These are phyloP conservation scores for Garcia nutans DNA, from an alignment of 345 rosid species.

Conservation along the genomic window DNA sequence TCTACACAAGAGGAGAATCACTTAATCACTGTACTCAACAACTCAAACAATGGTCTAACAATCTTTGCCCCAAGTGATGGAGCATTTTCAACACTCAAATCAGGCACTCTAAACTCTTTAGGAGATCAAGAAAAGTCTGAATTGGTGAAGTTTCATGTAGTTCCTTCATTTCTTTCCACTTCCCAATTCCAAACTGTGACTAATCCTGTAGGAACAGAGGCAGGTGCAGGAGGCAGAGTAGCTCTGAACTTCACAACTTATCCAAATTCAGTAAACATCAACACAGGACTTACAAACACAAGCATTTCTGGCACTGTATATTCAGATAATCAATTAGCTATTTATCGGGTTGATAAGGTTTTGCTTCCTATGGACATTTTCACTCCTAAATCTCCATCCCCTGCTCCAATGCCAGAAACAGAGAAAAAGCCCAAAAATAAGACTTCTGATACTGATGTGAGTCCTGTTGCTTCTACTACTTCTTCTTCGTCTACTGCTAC, in stretches of 20 bases:
- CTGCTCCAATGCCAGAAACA: slow-evolving; percentile 31
- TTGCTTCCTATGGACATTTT: slow-evolving; percentile 48
- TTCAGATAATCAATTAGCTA: slow-evolving; percentile 41
- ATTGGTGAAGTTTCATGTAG: slow-evolving; percentile 26
- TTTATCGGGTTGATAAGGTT: slow-evolving; percentile 49
- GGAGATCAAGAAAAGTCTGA: slow-evolving; percentile 23
- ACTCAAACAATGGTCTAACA: slow-evolving; percentile 30
- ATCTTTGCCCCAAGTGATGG: slow-evolving; percentile 26
- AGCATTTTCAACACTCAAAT: slow-evolving; percentile 19
- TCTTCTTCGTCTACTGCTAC: neutral
- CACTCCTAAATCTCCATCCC: slow-evolving; percentile 41
- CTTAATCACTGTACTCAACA: slow-evolving; percentile 24
- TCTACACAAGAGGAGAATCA: slow-evolving; percentile 27
- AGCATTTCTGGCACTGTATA: slow-evolving; percentile 37
- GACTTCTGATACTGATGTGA: slow-evolving; percentile 16
- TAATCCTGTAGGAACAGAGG: slow-evolving; percentile 25
- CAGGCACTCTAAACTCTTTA: slow-evolving; percentile 27
- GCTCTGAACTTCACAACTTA: slow-evolving; percentile 17
- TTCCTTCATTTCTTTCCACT: slow-evolving; percentile 27
- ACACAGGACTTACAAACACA: slow-evolving; percentile 43
- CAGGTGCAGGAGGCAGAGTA: slow-evolving; percentile 21
- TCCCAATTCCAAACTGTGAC: slow-evolving; percentile 35
- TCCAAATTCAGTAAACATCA: slow-evolving; percentile 38
- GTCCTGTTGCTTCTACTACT: slow-evolving; percentile 24
- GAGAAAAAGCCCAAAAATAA: slow-evolving; percentile 32